Conservation (phyloP, 164 flowering plant species). For the Tinospora cordifolia region DNA sequence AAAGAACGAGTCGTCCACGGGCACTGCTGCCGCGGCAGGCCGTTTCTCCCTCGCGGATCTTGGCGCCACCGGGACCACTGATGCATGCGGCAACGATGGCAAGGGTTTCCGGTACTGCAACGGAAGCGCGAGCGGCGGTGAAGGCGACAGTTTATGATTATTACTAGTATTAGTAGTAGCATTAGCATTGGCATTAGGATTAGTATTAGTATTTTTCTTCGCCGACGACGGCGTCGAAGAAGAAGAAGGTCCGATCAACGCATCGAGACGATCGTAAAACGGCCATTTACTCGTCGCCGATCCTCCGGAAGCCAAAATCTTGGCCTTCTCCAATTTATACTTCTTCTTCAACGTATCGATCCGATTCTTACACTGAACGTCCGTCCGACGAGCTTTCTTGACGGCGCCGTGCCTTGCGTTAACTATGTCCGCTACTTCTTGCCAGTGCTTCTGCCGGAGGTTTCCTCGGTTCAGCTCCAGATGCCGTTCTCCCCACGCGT, state of each 20-base stretch:
- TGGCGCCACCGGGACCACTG: conserved; percentile 24
- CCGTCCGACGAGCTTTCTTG: conserved; percentile 64
- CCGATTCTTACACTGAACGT: conserved; percentile 91
- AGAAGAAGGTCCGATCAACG: conserved; percentile 21
- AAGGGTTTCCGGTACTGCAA: conserved; percentile 23
- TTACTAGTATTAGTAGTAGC: no score
- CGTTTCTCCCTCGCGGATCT: conserved; percentile 24
- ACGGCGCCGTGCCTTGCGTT: conserved; percentile 53
- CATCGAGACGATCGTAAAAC: conserved; percentile 22
- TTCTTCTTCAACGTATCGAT: conserved; percentile 93
- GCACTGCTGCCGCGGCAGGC: conserved; percentile 19
- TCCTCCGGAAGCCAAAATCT: conserved; percentile 38
- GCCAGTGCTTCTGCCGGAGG: conserved; percentile 92
- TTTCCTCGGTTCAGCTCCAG: conserved; percentile 72
- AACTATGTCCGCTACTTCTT: conserved; percentile 79
- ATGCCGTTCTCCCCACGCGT: conserved; percentile 79
- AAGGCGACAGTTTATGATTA: conserved; percentile 9
- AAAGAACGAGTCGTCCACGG: conserved; percentile 32
- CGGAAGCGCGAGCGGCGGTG: conserved; percentile 37
- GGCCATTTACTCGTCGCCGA: conserved; percentile 23
- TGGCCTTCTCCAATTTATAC: conserved; percentile 75
- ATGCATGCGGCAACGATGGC: conserved; percentile 17
- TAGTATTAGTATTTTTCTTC: background rate
- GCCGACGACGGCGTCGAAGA: conserved; percentile 10
- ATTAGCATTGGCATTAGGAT: no score